A percentile compares a stretch with the other conserved stretches of the same genome.
These are phyloP conservation scores for Porphyrellus cyaneotinctus DNA, from an alignment of 768 basidiomycete genomes.

Conservation along the genomic window DNA sequence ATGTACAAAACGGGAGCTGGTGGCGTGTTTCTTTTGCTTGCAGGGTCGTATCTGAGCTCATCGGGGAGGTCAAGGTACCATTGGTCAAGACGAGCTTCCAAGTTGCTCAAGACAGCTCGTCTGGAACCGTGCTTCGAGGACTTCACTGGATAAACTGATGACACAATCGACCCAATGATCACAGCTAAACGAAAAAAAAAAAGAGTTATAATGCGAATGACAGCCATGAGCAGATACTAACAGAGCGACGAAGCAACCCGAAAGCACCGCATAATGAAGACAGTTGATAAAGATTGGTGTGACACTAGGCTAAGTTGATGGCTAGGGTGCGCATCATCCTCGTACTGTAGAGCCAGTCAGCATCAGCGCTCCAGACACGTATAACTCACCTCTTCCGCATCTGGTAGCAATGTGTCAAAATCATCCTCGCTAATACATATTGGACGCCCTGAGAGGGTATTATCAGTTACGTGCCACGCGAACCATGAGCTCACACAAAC, in stretches of 20 bases:
- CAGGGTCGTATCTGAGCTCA: conserved; percentile 54
- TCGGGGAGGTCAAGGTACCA: conserved; percentile 73
- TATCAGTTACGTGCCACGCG: conserved; percentile 1
- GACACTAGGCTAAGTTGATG: conserved; percentile 36
- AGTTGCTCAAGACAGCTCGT: conserved; percentile 44
- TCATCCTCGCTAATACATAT: conserved; percentile 64
- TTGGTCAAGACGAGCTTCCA: conserved; percentile 68
- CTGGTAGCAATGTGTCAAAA: conserved; percentile 63
- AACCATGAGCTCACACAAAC: conserved; percentile 29
- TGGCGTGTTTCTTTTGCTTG: conserved; percentile 49
- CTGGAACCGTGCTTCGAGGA: conserved; percentile 42
- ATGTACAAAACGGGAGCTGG: conserved; percentile 64
- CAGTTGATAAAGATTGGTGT: conserved; percentile 35
- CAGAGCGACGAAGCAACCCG: conserved; percentile 55
- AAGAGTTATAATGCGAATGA: not conserved
- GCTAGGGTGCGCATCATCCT: conserved; percentile 56
- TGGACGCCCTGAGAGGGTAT: conserved; percentile 50
- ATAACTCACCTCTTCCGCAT: conserved; percentile 46
- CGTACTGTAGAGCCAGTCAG: conserved; percentile 40
- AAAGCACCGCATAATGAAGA: conserved; percentile 53
- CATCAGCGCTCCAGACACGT: not conserved
- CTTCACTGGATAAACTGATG: conserved; percentile 67
- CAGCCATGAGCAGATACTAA: conserved; percentile 30
- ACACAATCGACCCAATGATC: conserved; percentile 64
- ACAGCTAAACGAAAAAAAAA: conserved; percentile 52